Evolutionary conservation across 768 basidiomycete species (phyloP).

Genomic region (Serendipita sp.): DNA sequence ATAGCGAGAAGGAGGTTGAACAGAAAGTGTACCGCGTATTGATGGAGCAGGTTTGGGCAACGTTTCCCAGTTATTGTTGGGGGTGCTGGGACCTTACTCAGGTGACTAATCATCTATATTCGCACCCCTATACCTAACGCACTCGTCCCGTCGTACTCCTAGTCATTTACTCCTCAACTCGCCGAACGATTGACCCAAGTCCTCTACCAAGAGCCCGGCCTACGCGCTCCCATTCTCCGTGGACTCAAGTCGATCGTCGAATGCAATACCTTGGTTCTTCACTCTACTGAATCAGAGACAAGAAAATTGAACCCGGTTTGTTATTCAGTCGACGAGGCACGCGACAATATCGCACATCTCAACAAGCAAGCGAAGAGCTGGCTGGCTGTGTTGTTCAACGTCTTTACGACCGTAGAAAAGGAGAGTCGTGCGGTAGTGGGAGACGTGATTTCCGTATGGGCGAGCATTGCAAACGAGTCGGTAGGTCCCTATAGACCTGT

Average conservation of each 20-base stretch:
- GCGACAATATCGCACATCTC: constrained; percentile 54
- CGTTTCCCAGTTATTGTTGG: constrained; percentile 82
- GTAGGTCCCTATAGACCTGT: constrained; percentile 24
- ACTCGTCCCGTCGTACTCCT: neutral
- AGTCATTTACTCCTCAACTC: constrained; percentile 65
- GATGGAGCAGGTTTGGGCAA: constrained; percentile 85
- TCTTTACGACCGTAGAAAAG: constrained; percentile 73
- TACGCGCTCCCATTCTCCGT: constrained; percentile 67
- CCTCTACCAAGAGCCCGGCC: constrained; percentile 75
- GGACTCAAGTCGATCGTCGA: constrained; percentile 72
- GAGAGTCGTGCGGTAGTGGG: constrained; percentile 66
- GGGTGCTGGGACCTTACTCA: constrained; percentile 57
- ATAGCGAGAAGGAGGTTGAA: constrained; percentile 66
- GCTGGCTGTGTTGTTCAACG: constrained; percentile 90
- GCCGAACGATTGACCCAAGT: constrained; percentile 85
- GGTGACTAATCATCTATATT: constrained; percentile 23
- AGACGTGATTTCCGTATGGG: constrained; percentile 80
- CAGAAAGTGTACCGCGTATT: constrained; percentile 93
- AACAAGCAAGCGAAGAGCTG: constrained; percentile 75
- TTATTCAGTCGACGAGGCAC: constrained; percentile 23
- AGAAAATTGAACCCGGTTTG: neutral
- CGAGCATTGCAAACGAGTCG: constrained; percentile 56
- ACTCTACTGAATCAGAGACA: neutral
- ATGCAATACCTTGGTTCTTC: constrained; percentile 46
- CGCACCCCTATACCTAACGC: neutral